Evolutionary conservation across 352 stramenopile genomes (phyloP).

Genomic region (Pythium volutum): DNA sequence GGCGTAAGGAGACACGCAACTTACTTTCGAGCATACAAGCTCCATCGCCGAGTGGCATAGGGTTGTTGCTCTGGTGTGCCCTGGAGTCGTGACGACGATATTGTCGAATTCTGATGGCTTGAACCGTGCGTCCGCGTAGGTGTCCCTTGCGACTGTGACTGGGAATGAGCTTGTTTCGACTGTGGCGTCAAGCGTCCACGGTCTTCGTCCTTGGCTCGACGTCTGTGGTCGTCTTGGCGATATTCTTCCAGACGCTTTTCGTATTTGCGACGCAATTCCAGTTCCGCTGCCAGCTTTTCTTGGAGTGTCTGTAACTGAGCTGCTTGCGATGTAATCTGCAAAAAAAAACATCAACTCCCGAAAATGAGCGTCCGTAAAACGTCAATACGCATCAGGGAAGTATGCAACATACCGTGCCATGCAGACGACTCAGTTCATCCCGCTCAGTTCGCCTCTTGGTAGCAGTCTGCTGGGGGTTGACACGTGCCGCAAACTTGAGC

Average conservation of each 20-base stretch:
- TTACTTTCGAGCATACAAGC: conserved; percentile 64
- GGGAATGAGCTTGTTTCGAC: conserved; percentile 1
- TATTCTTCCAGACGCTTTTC: conserved; percentile 77
- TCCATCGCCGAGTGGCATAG: conserved; percentile 53
- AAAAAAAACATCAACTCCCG: too few relatives aligned
- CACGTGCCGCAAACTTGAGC: conserved; percentile 70
- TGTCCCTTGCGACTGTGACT: background rate
- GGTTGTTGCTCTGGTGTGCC: conserved; percentile 43
- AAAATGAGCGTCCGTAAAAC: too few relatives aligned
- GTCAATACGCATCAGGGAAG: background rate
- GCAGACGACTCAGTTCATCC: conserved; percentile 57
- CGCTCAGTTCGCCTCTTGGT: conserved; percentile 46
- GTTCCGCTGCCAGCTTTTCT: conserved; percentile 59
- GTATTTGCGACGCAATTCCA: conserved; percentile 71
- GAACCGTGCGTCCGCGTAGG: background rate
- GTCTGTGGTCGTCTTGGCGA: conserved; percentile 52
- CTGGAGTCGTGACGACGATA: conserved; percentile 29
- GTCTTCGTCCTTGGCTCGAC: conserved; percentile 49
- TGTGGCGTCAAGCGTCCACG: conserved; percentile 5
- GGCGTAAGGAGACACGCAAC: conserved; percentile 4
- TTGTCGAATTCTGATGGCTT: conserved; percentile 37
- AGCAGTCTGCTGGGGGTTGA: conserved; percentile 41
- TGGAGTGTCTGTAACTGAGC: conserved; percentile 61
- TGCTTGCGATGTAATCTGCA: conserved; percentile 58
- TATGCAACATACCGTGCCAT: conserved; percentile 45